Percentiles rank a stretch among this genome's conserved stretches.
Evolutionary conservation across 2,329 filamentous ascomycete species (phyloP).

Genomic region (Colletotrichum ledebouriae): DNA sequence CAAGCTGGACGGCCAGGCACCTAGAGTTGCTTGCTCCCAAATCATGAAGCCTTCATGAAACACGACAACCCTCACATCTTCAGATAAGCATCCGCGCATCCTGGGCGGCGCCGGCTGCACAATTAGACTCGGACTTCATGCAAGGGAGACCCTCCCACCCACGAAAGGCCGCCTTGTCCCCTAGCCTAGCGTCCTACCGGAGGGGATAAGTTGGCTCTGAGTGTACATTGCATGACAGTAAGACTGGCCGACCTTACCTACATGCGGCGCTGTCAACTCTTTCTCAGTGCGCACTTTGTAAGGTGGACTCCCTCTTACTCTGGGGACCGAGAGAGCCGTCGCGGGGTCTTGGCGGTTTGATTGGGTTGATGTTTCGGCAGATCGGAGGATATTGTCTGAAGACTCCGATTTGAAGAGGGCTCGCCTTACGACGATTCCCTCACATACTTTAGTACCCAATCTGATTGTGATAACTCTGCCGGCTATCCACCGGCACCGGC

Average conservation of each 20-base stretch:
- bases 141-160: conserved; percentile 18
- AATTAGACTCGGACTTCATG: conserved; percentile 33
- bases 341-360: conserved; percentile 15
- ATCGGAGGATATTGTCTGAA: conserved; percentile 15
- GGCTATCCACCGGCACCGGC: conserved; percentile 16
- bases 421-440: not conserved
- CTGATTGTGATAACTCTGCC: conserved; percentile 12
- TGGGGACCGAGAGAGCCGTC: conserved; percentile 1
- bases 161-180: conserved; percentile 22
- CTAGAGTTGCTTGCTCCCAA: conserved; percentile 28
- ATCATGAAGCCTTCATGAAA: conserved; percentile 44
- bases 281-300: conserved; percentile 8
- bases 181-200: not conserved
- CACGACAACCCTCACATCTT: conserved; percentile 39
- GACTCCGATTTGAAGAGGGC: conserved; percentile 7
- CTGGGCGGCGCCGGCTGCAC: conserved; percentile 31
- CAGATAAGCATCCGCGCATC: conserved; percentile 39
- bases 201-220: not conserved
- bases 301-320: not conserved
- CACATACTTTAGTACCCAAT: not conserved
- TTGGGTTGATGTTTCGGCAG: conserved; percentile 35
- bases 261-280: conserved; percentile 6
- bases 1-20: not conserved
- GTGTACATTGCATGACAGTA: conserved; percentile 1
- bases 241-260: conserved; percentile 3